Evolutionary conservation across 257 asterid genomes (phyloP).

Genomic region (Agastache rugosa): DNA sequence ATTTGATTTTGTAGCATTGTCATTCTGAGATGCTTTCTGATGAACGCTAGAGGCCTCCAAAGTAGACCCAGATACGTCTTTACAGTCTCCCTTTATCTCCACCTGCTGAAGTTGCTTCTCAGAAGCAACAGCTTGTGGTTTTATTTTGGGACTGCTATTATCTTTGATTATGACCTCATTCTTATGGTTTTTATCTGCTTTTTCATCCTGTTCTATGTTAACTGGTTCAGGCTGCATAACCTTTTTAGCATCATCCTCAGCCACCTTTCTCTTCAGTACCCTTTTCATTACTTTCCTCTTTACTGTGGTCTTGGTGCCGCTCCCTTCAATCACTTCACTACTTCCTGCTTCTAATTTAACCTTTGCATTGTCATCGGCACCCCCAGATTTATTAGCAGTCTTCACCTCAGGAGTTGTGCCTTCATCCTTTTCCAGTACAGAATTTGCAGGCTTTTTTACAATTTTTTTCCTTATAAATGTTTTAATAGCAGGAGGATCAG

Average conservation of each 20-base stretch:
- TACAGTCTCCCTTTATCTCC: slow-evolving; percentile 46
- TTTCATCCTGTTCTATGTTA: slow-evolving; percentile 41
- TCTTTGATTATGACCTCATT: slow-evolving; percentile 36
- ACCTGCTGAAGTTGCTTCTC: slow-evolving; percentile 49
- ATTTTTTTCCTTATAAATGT: slow-evolving; percentile 69
- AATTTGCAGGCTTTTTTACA: slow-evolving; percentile 53
- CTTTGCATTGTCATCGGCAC: slow-evolving; percentile 47
- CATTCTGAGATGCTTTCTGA: slow-evolving; percentile 47
- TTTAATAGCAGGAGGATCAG: slow-evolving; percentile 51
- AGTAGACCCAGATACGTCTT: slow-evolving; percentile 47
- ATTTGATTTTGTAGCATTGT: slow-evolving; percentile 44
- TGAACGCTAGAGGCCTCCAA: slow-evolving; percentile 42
- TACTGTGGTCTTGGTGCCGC: slow-evolving; percentile 57
- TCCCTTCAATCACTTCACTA: slow-evolving; percentile 47
- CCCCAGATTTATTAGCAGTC: slow-evolving; percentile 42
- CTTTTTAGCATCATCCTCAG: slow-evolving; percentile 44
- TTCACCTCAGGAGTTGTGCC: slow-evolving; percentile 42
- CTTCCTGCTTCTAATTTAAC: slow-evolving; percentile 45
- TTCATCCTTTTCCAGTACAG: slow-evolving; percentile 50
- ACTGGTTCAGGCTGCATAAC: slow-evolving; percentile 42
- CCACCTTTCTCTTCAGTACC: slow-evolving; percentile 69
- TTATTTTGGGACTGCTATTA: slow-evolving; percentile 37
- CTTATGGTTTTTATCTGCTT: slow-evolving; percentile 41
- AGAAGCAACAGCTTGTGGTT: slow-evolving; percentile 18
- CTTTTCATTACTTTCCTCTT: slow-evolving; percentile 78